Base-by-base conservation (phyloP, 352 stramenopile genomes). In the Phytophthora litchii region DNA sequence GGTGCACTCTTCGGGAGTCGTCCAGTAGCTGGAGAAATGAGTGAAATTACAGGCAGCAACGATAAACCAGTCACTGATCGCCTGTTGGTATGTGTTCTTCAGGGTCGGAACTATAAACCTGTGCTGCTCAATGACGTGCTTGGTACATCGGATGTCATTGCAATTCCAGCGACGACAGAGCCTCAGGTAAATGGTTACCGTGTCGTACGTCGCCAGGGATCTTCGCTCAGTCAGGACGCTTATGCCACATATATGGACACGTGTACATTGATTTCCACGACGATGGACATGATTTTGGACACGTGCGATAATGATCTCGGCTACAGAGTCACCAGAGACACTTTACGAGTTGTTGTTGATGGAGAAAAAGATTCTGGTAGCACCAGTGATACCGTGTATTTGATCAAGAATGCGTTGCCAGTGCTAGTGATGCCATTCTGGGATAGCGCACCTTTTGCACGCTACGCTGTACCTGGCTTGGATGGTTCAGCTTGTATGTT, bases 31-130 rank as follows among this genome's bases (percentile, higher is more conserved):
- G 61, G 54, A 38, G 61, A 31, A 14, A 70, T 65, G 29, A 12
- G 14, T 20, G n/a, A 53, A 29, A 65, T 78, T 36, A 51, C 37
- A 9, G 70, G 72, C 38, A 43, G 16, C n/a, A 86, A 86, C 47
- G 79, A 87, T 43, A 76, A 78, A 29, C 72, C 69, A 7, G 79
- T 72, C 36, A 73, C 72, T 0, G 79, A 87, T 44, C 76, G 79
- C 3, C 1, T 72, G 5, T n/a, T 89, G 12, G 75, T 66, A n/a
- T 87, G 79, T 45, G 60, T 71, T 3, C 60, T 70, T 7, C 40
- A 73, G 16, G 76, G 74, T 4, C 52, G 64, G 0, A 60, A 72
- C 20, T 80, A 80, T 50, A 62, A 72, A 34, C 62, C 76, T 16
- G 31, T 64, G 7, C 52, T 76, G 17, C 60, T 86, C 6, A 70